Evolutionary conservation across 2,329 filamentous ascomycete species (phyloP).

Genomic region (Acrodontium crateriforme): DNA sequence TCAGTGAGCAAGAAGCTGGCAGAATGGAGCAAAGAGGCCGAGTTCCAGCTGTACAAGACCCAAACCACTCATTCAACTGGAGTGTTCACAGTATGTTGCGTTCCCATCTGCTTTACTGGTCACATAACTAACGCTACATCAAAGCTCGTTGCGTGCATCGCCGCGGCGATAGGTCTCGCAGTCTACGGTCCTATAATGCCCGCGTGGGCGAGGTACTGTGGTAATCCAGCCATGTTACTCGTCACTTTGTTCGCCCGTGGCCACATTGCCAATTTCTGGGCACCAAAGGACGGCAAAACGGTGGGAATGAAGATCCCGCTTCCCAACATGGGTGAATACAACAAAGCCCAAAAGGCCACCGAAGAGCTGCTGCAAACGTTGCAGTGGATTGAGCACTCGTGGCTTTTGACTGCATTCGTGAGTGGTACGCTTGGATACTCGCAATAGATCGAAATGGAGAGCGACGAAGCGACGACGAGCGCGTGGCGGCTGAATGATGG

Average conservation of each 20-base stretch:
- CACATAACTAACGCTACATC: neutral
- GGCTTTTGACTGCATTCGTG: conserved; percentile 19
- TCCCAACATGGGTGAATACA: conserved; percentile 21
- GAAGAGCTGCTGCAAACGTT: conserved; percentile 19
- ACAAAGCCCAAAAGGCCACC: conserved; percentile 21
- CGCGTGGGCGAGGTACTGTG: conserved; percentile 5
- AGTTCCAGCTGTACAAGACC: conserved; percentile 30
- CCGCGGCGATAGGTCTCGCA: conserved; percentile 13
- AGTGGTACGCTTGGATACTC: conserved; percentile 12
- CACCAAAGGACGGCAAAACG: conserved; percentile 16
- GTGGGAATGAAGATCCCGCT: conserved; percentile 16
- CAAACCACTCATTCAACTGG: conserved; percentile 30
- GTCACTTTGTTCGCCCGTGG: conserved; percentile 15
- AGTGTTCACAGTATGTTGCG: conserved; percentile 22
- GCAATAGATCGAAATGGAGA: no score
- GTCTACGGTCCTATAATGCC: conserved; percentile 8
- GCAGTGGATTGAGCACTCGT: conserved; percentile 23
- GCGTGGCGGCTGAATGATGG: no score
- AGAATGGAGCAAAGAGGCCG: conserved; percentile 30
- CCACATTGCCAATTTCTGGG: conserved; percentile 25
- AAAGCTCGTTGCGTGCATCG: conserved; percentile 18
- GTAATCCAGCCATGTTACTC: conserved; percentile 16
- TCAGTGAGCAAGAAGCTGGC: conserved; percentile 31
- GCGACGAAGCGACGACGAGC: no score
- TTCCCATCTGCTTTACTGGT: conserved; percentile 3